Conservation (phyloP, 2,329 filamentous ascomycete genomes). For the Trichoderma sp. region DNA sequence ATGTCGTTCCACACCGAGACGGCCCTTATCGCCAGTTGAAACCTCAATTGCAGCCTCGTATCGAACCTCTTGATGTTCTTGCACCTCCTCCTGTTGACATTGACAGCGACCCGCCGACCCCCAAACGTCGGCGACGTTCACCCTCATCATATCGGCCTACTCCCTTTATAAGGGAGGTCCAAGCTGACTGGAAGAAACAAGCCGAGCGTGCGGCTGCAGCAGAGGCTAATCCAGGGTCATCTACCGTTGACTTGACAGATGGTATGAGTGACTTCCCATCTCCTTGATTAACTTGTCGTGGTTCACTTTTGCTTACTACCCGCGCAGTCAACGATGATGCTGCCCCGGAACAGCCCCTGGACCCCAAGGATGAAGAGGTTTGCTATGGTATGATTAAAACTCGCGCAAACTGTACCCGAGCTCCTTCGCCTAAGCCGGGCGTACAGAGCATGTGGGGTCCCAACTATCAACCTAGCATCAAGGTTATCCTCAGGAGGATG, state of each 20-base stretch:
- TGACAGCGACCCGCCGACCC: not conserved
- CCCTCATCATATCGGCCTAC: not conserved
- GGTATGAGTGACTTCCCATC: conserved; percentile 33
- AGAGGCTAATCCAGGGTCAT: conserved; percentile 29
- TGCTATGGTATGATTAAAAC: conserved; percentile 78
- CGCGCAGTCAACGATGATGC: conserved; percentile 50
- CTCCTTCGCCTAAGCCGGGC: conserved; percentile 67
- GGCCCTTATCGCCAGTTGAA: not conserved
- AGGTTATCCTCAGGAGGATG: conserved; percentile 63
- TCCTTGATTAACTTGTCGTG: conserved; percentile 12
- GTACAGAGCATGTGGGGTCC: conserved; percentile 56
- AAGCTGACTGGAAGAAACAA: conserved; percentile 41
- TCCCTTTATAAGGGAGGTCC: not conserved
- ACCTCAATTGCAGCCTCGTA: not conserved
- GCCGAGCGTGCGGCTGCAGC: conserved; percentile 28
- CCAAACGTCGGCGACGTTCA: not conserved
- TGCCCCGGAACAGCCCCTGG: conserved; percentile 38
- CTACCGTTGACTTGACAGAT: conserved; percentile 58
- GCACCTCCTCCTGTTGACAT: not conserved
- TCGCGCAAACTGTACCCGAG: conserved; percentile 61
- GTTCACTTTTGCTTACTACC: not conserved
- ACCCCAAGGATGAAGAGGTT: conserved; percentile 66
- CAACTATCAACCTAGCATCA: conserved; percentile 69
- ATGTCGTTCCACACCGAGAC: not conserved
- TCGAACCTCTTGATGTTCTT: not conserved